Evolutionary conservation across 345 rosid species (phyloP).

Genomic region (Acer negundo): DNA sequence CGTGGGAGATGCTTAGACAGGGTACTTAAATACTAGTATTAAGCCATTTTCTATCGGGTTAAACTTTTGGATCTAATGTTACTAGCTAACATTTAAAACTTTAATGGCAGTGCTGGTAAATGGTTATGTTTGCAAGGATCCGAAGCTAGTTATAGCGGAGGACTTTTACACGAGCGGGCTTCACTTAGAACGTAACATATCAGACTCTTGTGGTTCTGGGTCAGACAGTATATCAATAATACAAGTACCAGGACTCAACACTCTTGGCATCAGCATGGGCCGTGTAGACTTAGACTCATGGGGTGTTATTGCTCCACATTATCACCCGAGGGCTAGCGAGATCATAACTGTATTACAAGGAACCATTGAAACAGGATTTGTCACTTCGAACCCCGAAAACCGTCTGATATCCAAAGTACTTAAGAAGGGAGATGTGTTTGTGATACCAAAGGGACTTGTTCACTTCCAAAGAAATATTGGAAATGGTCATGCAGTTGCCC

Average conservation of each 20-base stretch:
- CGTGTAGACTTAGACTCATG: constrained; percentile 18
- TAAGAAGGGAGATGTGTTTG: constrained; percentile 11
- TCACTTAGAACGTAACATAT: background rate
- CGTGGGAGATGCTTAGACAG: too few species aligned
- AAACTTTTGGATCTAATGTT: too few species aligned
- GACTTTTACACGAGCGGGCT: constrained; percentile 20
- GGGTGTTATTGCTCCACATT: constrained; percentile 25
- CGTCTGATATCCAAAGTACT: constrained; percentile 9
- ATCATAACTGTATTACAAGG: constrained; percentile 21
- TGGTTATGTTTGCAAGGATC: constrained; percentile 18
- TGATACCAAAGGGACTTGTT: constrained; percentile 7
- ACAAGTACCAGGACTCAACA: constrained; percentile 25
- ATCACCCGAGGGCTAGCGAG: constrained; percentile 23
- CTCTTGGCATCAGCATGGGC: constrained; percentile 24
- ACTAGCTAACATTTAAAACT: too few species aligned
- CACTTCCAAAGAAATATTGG: constrained; percentile 17
- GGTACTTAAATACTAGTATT: too few species aligned
- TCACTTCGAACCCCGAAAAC: constrained; percentile 22
- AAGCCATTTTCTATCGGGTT: too few species aligned
- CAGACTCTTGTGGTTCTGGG: constrained; percentile 13
- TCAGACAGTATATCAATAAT: constrained; percentile 6
- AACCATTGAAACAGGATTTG: constrained; percentile 11
- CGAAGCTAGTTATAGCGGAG: constrained; percentile 6
- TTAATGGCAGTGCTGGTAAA: constrained; percentile 11
- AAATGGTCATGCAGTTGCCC: background rate